These are phyloP conservation scores for Populus tremula DNA, from an alignment of 345 rosid species.

Conservation along the genomic window DNA sequence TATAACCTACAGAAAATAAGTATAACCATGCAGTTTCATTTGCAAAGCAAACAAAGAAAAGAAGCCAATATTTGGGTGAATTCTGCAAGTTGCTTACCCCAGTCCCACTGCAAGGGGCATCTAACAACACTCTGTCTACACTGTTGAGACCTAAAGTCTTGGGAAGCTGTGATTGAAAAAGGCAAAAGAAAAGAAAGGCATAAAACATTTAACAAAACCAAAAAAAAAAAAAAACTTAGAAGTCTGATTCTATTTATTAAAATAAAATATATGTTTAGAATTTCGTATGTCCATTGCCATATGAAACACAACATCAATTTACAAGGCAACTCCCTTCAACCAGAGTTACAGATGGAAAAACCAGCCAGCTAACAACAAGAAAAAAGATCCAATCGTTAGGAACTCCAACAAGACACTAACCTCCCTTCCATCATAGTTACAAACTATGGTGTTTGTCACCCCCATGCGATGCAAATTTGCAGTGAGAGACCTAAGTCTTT, in stretches of 20 bases:
- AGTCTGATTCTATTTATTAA: no score
- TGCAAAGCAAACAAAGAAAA: background rate
- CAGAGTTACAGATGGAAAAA: no score
- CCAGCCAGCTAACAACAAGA: background rate
- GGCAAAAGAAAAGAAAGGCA: background rate
- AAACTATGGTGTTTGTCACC: constrained; percentile 82
- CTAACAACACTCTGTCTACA: constrained; percentile 82
- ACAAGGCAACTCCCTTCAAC: no score
- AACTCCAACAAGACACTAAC: constrained; percentile 41
- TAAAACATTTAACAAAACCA: background rate
- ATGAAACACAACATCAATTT: no score
- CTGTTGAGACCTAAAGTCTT: constrained; percentile 70
- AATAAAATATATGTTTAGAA: no score
- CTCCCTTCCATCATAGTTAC: constrained; percentile 96
- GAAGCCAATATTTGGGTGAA: background rate
- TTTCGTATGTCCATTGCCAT: no score
- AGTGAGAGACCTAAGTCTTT: constrained; percentile 81
- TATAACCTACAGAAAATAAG: constrained; percentile 41
- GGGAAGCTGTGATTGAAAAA: constrained; percentile 51
- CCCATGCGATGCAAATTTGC: constrained; percentile 96
- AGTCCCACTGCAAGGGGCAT: constrained; percentile 99
- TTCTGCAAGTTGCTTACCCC: constrained; percentile 54
- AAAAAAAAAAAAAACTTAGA: no score
- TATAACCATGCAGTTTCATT: constrained; percentile 18
- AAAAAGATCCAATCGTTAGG: background rate